Evolutionary conservation across 768 basidiomycete genomes (phyloP).

Genomic region (Suillus spraguei): DNA sequence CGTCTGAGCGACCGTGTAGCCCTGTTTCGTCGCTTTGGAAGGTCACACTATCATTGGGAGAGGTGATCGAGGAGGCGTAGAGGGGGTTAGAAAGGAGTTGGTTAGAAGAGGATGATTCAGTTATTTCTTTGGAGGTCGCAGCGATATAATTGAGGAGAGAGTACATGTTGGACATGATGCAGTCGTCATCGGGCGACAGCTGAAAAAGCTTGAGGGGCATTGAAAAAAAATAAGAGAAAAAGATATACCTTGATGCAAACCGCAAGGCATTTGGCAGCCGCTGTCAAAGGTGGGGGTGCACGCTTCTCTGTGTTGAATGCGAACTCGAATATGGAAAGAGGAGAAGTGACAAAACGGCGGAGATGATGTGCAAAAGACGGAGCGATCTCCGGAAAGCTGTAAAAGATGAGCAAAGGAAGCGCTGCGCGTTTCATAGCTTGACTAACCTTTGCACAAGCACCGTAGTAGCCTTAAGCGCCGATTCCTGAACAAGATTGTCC

Average conservation of each 20-base stretch:
- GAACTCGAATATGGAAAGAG: slow-evolving; percentile 85
- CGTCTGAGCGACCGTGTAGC: slow-evolving; percentile 71
- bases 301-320: slow-evolving; percentile 75
- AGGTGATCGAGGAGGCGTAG: slow-evolving; percentile 31
- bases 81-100: slow-evolving; percentile 46
- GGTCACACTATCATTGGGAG: slow-evolving; percentile 49
- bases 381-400: slow-evolving; percentile 82
- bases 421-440: not conserved
- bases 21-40: slow-evolving; percentile 64
- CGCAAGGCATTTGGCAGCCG: slow-evolving; percentile 89
- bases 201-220: slow-evolving; percentile 30
- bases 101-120: slow-evolving; percentile 49
- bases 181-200: slow-evolving; percentile 86
- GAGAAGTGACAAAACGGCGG: slow-evolving; percentile 86
- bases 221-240: not conserved
- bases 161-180: slow-evolving; percentile 95
- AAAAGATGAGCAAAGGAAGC: not conserved
- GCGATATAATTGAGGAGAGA: slow-evolving; percentile 93
- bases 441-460: slow-evolving; percentile 82
- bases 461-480: slow-evolving; percentile 84
- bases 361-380: slow-evolving; percentile 74
- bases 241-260: slow-evolving; percentile 78
- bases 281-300: slow-evolving; percentile 75
- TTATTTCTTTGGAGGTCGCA: slow-evolving; percentile 76
- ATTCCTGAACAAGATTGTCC: slow-evolving; percentile 85